Evolutionary conservation across 2,329 filamentous ascomycete genomes (phyloP), one percentile per base, ranked within the genome.

Genomic region (Paraconiothyrium brasiliense): DNA sequence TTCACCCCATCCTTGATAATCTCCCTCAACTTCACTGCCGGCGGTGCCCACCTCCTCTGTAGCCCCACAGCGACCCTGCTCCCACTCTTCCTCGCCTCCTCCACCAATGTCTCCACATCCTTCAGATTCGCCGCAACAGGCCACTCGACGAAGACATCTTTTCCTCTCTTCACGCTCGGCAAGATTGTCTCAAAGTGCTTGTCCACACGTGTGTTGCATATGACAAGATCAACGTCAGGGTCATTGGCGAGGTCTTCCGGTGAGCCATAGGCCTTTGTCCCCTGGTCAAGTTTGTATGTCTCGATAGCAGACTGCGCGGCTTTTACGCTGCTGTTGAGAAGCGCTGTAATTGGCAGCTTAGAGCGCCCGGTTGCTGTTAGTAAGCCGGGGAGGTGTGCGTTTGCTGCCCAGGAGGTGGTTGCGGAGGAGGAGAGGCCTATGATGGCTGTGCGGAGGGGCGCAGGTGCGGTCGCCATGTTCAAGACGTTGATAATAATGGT

Each of bases 161-260:
- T 89, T 0, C 86, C 86, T 0, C 83, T 83, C 16, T 78, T 76
- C 1, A 88, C 62, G 16, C 82, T 83, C 0, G 86, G 83, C 6
- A 80, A 71, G 0, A 82, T 76, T 0, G 81, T 82, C 2, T 76
- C 65, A 47, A 82, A 78, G 63, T 89, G 87, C 2, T 79, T 80
- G 62, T 88, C 85, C 0, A 87, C 86, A 1, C 85, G 79, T 0
- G 85, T 87, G 41, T 73, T 74, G 64, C 84, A 84, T 5, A 89
- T 83, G 1, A 89, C 84, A 62, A 71, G 59, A 41, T 71, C 66
- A 11, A 73, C 59, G 6, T 71, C 65, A 2, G 59, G 60, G 32
- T n/a, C 78, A 79, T 9, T 82, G 6, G 82, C 82, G 5, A 85
- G 71, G 13, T 80, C 80, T 47, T 79, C 70, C 0, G 81, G 71